Conservation (phyloP, 2,329 filamentous ascomycete genomes). For the Venturia nashicola region DNA sequence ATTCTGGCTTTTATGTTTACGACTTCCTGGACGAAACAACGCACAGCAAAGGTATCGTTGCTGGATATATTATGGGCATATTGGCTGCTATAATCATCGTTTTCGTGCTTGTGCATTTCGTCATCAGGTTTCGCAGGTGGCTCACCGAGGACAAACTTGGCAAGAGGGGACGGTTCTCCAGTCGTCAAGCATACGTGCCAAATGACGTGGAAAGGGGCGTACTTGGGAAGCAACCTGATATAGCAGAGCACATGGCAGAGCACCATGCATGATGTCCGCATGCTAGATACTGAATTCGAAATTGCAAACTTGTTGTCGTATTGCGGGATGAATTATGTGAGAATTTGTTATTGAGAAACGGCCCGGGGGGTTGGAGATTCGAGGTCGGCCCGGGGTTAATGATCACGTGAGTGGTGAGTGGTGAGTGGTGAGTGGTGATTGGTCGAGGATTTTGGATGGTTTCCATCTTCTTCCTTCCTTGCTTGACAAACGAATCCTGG, state of each 20-base stretch:
- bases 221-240: background rate
- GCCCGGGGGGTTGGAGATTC: too few species aligned
- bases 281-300: too few species aligned
- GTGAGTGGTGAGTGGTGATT: too few species aligned
- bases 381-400: too few species aligned
- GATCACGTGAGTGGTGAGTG: too few species aligned
- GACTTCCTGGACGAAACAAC: conserved; percentile 52
- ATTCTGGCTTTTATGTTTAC: conserved; percentile 66
- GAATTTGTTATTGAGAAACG: too few species aligned
- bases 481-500: too few species aligned
- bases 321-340: background rate
- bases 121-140: conserved; percentile 27
- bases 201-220: background rate
- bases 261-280: background rate
- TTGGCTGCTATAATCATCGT: conserved; percentile 26
- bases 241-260: background rate
- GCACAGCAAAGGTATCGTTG: conserved; percentile 42
- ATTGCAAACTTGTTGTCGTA: background rate
- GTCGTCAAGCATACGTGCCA: background rate
- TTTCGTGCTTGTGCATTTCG: conserved; percentile 29
- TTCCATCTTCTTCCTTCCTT: too few species aligned
- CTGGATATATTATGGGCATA: conserved; percentile 48
- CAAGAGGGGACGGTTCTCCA: conserved; percentile 25
- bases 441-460: too few species aligned
- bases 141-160: conserved; percentile 33